Evolutionary conservation across 768 basidiomycete genomes (phyloP), one percentile per base, ranked within the genome.

Genomic region (Lentinus tigrinus): DNA sequence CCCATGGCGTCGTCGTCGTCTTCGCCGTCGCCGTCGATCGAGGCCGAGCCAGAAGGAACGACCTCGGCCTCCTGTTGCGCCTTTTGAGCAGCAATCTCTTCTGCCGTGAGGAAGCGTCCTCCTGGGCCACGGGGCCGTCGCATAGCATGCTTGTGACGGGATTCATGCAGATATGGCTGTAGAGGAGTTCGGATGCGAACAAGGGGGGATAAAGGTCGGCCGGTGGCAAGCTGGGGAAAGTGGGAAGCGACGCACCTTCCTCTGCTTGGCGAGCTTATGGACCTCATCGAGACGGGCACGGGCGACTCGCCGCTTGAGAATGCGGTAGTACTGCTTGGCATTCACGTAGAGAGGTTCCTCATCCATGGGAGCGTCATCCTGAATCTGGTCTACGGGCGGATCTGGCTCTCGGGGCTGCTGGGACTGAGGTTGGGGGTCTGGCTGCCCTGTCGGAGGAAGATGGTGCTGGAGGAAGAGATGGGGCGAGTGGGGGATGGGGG

Each of bases 311-410:
- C 97, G 83, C 78, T 98, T 98, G 73, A 99, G 84, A 67, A 99
- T 98, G 70, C 97, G 91, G 67, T 95, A 94, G 72, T 98, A 99
- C 75, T 99, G 97, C 71, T 99, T 99, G 58, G 97, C 96, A 67
- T 99, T 99, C 58, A 99, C 97, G 76, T 98, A 98, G 65, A 99
- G 87, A 26, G 97, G 96, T 72, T 99, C 96, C 63, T 98, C 95
- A 75, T 98, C 95, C 66, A 92, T 80, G 57, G 73, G 74, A 4
- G 65, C 37, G 59, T 78, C 79, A 19, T 77, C 71, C 52, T 74
- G 67, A 56, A 66, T 63, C 61, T 70, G 66, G 31, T 71, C 73
- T 69, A 68, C 60, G 40, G 69, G 62, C 11, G 58, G 62, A 11
- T 70, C 67, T 2, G 58, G 60, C 24, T 68, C 67, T 51, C 50